A percentile compares a stretch with the other conserved stretches of the same genome.
phyloP scores from a whole-genome alignment of 2,329 filamentous ascomycete species.

The Stachybotrys elegans region DNA sequence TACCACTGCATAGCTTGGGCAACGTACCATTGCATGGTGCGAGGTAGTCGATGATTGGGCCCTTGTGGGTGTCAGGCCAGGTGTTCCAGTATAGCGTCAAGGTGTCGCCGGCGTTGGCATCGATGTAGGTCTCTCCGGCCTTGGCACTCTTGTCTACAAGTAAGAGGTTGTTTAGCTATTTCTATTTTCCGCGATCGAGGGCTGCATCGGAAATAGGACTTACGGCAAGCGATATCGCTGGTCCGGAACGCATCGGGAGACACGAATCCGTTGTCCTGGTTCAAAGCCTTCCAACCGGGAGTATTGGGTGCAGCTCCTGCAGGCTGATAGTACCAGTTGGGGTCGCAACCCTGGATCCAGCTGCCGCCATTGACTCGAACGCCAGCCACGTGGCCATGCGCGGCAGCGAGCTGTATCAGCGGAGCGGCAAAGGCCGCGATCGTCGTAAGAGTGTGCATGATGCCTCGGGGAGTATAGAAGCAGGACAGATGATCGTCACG shows the following conservation, averaged over 20 bases:
- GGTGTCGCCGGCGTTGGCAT: conserved; percentile 1
- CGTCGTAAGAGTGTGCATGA: background rate
- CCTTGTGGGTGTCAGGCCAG: background rate
- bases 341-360: background rate
- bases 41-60: conserved; percentile 1
- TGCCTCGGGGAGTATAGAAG: too few relatives aligned
- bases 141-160: background rate
- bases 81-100: conserved; percentile 2
- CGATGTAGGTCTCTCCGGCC: background rate
- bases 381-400: background rate
- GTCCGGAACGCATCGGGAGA: background rate
- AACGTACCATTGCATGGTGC: background rate
- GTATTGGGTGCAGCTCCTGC: background rate
- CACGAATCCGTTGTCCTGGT: conserved; percentile 1
- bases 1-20: background rate
- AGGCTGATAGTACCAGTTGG: background rate
- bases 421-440: background rate
- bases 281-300: background rate
- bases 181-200: background rate
- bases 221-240: background rate
- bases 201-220: background rate
- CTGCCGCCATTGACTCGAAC: background rate
- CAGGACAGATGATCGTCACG: too few relatives aligned
- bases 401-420: background rate
- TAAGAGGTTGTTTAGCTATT: background rate